Base-by-base conservation (phyloP, 2,329 filamentous ascomycete genomes). In the Penicillium hesseltinei region DNA sequence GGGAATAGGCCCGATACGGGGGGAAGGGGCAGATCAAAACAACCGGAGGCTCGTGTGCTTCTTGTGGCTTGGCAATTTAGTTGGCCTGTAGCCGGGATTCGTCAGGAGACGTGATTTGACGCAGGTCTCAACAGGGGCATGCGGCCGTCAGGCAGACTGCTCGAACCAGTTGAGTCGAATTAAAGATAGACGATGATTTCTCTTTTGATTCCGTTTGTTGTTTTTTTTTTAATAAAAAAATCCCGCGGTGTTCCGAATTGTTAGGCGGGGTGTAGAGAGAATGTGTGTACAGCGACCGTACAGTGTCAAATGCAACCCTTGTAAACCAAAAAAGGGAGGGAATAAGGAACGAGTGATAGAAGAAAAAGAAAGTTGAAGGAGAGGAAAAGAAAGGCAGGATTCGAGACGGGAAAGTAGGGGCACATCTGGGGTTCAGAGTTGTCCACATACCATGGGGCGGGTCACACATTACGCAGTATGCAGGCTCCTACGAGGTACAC, bases 381-480 rank as follows among this genome's bases (percentile, higher is more conserved):
- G 25, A 35, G 50, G 17, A 19, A 19, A 52, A 31, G 29, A 27
- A 36, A n/a, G 21, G 9, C 29, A 43, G 31, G 44, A 17, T 46
- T 47, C 21, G 45, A 45, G 39, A 51, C 36, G 48, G 48, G 36
- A 48, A 45, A 51, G 51, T 55, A 55, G 45, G 53, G 53, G 53
- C 52, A 49, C 52, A 54, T 56, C 53, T 56, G 53, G 53, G 53
- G 53, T 55, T 55, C 52, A 44, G 31, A 45, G 29, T 49, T 55
- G 53, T 51, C 53, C 53, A 44, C 53, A 56, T 56, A 51, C 53
- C 53, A 56, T 56, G 46, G 53, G 53, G 53, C 53, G 53, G 53
- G 53, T 44, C 53, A n/a, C 39, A 43, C 38, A 51, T 51, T 49
- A 31, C 49, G 27, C 29, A 47, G 31, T 23, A 23, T 23, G 44